A percentile compares a stretch with the other conserved stretches of the same genome.
Conservation (phyloP, 2,329 filamentous ascomycete species). For the Lachnellula willkommii region DNA sequence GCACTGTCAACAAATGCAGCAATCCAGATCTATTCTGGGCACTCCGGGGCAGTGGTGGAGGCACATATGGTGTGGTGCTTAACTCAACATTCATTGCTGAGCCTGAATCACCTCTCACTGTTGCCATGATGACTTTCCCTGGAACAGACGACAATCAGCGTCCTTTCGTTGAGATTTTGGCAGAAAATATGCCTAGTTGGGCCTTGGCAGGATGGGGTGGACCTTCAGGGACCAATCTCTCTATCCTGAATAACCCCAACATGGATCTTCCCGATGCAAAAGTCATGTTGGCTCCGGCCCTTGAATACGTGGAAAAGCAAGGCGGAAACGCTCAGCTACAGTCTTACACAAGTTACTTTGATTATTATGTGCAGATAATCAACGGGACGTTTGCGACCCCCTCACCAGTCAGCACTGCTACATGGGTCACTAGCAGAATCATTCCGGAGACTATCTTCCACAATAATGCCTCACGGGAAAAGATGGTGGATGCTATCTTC, state of each 20-base stretch:
- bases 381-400: not conserved
- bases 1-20: constrained; percentile 45
- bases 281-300: not conserved
- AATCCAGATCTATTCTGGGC: constrained; percentile 61
- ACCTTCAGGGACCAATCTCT: not conserved
- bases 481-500: not conserved
- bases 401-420: not conserved
- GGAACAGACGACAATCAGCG: not conserved
- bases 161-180: not conserved
- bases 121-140: not conserved
- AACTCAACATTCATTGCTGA: not conserved
- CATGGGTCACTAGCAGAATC: not conserved
- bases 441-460: not conserved
- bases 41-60: constrained; percentile 52
- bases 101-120: not conserved
- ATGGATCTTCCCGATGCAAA: not conserved
- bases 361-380: not conserved
- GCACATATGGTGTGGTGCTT: constrained; percentile 45
- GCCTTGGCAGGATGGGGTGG: not conserved
- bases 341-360: not conserved
- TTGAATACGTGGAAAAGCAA: not conserved
- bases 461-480: not conserved
- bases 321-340: too few relatives aligned
- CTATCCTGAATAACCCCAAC: not conserved
- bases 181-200: not conserved